Evolutionary conservation across 177 flowering plant species (phyloP).

Genomic region (Vitis hybrid): DNA sequence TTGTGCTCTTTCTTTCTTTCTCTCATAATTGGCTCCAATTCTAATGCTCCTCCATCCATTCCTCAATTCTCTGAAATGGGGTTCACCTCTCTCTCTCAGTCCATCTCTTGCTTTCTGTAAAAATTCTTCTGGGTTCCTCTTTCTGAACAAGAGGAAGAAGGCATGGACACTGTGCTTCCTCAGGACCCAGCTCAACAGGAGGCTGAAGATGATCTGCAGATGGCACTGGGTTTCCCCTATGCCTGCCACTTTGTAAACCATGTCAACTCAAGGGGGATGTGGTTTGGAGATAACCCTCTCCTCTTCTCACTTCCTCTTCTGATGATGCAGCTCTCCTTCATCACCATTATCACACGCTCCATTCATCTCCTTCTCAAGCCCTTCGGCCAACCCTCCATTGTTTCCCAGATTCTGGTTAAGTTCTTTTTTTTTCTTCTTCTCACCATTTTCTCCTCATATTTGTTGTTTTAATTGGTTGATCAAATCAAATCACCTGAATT

Average conservation of each 20-base stretch:
- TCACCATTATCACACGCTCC: constrained; percentile 16
- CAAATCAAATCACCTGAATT: no score
- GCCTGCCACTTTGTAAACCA: constrained; percentile 17
- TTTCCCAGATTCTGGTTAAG: constrained; percentile 36
- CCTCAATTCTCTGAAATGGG: no score
- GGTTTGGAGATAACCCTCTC: constrained; percentile 27
- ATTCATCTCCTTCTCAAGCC: constrained; percentile 22
- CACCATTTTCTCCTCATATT: neutral
- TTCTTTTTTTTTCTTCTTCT: neutral
- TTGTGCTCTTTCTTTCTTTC: no score
- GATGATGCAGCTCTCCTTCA: constrained; percentile 22
- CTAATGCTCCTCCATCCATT: no score
- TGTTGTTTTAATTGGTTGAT: neutral
- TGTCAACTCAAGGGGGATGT: constrained; percentile 24
- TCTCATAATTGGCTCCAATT: no score
- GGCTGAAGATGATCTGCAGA: neutral
- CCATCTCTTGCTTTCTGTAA: no score
- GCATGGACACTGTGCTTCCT: no score
- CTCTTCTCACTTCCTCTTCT: constrained; percentile 26
- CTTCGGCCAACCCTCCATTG: constrained; percentile 27
- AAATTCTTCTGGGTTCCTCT: no score
- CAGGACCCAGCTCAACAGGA: no score
- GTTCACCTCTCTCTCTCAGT: no score
- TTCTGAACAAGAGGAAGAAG: no score
- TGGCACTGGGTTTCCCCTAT: neutral